Conservation (phyloP, 495 filamentous ascomycete species). For the Neurospora sublineolata region DNA sequence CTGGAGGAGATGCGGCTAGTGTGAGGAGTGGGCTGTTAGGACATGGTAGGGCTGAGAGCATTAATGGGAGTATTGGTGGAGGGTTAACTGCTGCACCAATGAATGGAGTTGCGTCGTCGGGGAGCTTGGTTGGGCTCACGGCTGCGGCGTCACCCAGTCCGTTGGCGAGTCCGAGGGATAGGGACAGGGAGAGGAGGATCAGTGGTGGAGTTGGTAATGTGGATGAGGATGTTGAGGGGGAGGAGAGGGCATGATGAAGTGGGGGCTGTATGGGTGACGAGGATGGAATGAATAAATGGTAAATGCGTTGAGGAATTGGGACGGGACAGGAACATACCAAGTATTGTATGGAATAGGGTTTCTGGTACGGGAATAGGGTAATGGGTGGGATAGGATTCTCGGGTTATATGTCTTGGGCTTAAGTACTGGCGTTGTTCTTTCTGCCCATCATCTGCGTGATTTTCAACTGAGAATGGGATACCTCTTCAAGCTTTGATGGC, state of each 20-base stretch:
- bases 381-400: not conserved
- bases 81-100: not conserved
- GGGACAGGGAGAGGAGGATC: constrained; percentile 13
- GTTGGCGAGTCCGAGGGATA: constrained; percentile 43
- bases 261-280: not conserved
- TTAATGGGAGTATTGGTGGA: constrained; percentile 62
- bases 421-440: not conserved
- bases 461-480: not conserved
- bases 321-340: not conserved
- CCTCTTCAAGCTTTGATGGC: not conserved
- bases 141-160: constrained; percentile 40
- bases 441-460: not conserved
- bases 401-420: not conserved
- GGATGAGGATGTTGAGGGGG: constrained; percentile 5
- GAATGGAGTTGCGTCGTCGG: not conserved
- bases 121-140: not conserved
- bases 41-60: constrained; percentile 71
- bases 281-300: not conserved
- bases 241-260: not conserved
- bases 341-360: not conserved
- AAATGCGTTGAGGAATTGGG: not conserved
- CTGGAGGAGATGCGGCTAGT: constrained; percentile 61
- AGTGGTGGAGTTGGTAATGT: constrained; percentile 13
- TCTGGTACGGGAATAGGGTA: not conserved
- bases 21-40: constrained; percentile 65